Percentiles rank a stretch among this genome's conserved stretches.
These are phyloP conservation scores for Coemansia sp. DNA, from an alignment of 192 early-diverging fungal species.

Conservation along the genomic window DNA sequence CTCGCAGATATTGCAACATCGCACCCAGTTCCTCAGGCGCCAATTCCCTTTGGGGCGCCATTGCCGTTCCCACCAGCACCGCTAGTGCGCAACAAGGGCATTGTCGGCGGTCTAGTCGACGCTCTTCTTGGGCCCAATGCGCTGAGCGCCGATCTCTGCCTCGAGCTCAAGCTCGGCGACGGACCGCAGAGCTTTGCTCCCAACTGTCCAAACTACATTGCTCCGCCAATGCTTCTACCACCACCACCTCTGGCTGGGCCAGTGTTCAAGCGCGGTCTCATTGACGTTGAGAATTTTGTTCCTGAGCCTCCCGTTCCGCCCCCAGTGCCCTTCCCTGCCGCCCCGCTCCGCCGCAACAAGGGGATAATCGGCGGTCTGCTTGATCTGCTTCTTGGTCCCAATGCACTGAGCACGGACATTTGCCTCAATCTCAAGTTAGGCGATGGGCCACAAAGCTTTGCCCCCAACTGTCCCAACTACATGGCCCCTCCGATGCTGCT, in stretches of 20 bases:
- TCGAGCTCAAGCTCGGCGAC: slow-evolving; percentile 53
- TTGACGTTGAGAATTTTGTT: slow-evolving; percentile 37
- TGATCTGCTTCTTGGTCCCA: slow-evolving; percentile 47
- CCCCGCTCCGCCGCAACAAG: slow-evolving; percentile 42
- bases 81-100: slow-evolving; percentile 42
- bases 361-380: slow-evolving; percentile 42
- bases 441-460: slow-evolving; percentile 47
- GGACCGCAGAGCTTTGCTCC: slow-evolving; percentile 51
- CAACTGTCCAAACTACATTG: slow-evolving; percentile 46
- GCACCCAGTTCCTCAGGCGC: slow-evolving; percentile 28
- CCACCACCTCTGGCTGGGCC: slow-evolving; percentile 9
- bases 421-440: slow-evolving; percentile 52
- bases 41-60: slow-evolving; percentile 12
- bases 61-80: slow-evolving; percentile 33
- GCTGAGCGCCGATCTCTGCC: slow-evolving; percentile 37
- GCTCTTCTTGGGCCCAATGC: slow-evolving; percentile 42
- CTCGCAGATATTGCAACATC: slow-evolving; percentile 42
- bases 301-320: slow-evolving; percentile 24
- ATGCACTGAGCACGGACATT: slow-evolving; percentile 40
- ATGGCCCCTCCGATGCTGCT: slow-evolving; percentile 37
- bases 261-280: slow-evolving; percentile 46
- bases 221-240: slow-evolving; percentile 42
- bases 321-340: slow-evolving; percentile 29
- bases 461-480: slow-evolving; percentile 43
- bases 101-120: slow-evolving; percentile 46